Evolutionary conservation across 495 filamentous ascomycete genomes (phyloP), one percentile per base, ranked within the genome.

Genomic region (Penicillium nucicola): DNA sequence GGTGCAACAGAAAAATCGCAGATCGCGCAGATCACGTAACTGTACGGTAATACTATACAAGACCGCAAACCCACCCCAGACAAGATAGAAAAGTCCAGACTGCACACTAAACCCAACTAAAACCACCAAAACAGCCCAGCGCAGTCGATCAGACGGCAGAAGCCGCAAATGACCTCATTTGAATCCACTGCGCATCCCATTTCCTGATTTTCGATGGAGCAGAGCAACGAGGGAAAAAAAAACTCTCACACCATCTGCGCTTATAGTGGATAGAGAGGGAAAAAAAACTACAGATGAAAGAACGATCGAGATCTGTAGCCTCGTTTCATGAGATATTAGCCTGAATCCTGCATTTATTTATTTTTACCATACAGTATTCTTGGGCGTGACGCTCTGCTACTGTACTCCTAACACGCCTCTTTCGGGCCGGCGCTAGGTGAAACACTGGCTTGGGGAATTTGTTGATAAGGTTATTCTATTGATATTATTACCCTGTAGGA

Each of bases 151-250:
- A 62, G 54, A 53, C 56, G 48, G 52, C 53, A 44, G 51, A 64
- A 51, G 60, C 54, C 60, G 60, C 45, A 40, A 43, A 56, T 64
- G 61, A 64, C 45, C 39, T 64, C 61, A 64, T 55, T 18, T 33
- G 13, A 50, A 17, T 50, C 61, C 60, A 58, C 53, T 11, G 2
- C 2, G 11, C 19, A 31, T 15, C 22, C 40, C 20, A 47, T 61
- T 61, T 61, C 58, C 51, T 53, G 61, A 53, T 64, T 64, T 56
- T 47, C 18, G 17, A 36, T 28, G 23, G 14, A 46, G 41, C n/a
- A 3, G n/a, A n/a, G n/a, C n/a, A n/a, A n/a, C n/a, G n/a, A 9
- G n/a, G n/a, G 3, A 15, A 18, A 15, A 30, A 39, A 32, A 32
- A 19, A 43, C 0, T 8, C 7, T 9, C 25, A 28, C 7, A 28